Evolutionary conservation across 345 rosid genomes (phyloP).

Genomic region (Iberis pinnata): DNA sequence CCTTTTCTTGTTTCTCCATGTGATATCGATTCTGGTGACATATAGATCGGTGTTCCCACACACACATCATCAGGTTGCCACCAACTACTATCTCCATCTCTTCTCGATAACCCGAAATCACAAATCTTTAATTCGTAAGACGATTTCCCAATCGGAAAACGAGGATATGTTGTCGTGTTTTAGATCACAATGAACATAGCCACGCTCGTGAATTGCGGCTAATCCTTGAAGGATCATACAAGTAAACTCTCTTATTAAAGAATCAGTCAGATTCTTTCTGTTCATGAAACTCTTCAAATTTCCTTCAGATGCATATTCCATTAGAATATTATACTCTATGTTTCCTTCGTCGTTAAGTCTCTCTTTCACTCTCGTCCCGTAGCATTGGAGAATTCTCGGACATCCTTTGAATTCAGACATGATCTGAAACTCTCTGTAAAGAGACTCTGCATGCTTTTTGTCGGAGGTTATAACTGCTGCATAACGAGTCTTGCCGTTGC

Average conservation of each 20-base stretch:
- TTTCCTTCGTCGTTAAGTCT: background rate
- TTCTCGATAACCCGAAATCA: slow-evolving; percentile 40
- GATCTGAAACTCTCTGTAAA: slow-evolving; percentile 33
- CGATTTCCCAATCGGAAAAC: background rate
- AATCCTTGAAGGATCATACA: background rate
- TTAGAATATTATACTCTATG: background rate
- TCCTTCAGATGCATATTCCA: background rate
- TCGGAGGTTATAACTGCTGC: slow-evolving; percentile 32
- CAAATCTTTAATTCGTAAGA: slow-evolving; percentile 23
- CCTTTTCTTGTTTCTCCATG: slow-evolving; percentile 27
- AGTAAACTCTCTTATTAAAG: no score
- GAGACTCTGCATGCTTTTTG: slow-evolving; percentile 23
- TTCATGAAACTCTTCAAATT: slow-evolving; percentile 7
- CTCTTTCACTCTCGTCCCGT: background rate
- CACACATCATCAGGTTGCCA: background rate
- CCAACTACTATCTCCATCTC: slow-evolving; percentile 15
- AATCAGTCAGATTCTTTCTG: slow-evolving; percentile 25
- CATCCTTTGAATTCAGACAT: slow-evolving; percentile 19
- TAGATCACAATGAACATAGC: background rate
- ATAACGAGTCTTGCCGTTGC: background rate
- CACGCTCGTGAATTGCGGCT: background rate
- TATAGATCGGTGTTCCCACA: slow-evolving; percentile 36
- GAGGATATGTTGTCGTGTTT: background rate
- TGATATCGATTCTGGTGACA: slow-evolving; percentile 33
- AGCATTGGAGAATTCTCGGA: background rate